Evolutionary conservation across 1,284 basidiomycete species (phyloP).

Genomic region (Naganishia cerealis): DNA sequence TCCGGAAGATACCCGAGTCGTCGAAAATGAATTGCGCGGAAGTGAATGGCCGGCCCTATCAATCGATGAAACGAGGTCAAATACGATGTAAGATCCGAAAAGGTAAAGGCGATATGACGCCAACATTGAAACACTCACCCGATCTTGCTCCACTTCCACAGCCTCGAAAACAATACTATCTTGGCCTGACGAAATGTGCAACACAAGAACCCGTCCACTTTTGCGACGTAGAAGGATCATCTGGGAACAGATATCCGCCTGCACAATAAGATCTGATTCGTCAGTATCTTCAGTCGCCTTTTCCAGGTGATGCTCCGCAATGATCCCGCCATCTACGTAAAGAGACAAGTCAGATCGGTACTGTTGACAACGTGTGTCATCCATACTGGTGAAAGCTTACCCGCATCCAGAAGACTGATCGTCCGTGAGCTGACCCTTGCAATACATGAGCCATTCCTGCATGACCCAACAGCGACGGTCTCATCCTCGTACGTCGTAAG

Average conservation of each 20-base stretch:
- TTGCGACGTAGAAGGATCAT: not conserved
- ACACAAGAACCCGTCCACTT: constrained; percentile 6
- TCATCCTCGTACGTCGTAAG: constrained; percentile 15
- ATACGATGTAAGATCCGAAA: not conserved
- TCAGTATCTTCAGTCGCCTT: not conserved
- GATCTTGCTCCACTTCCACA: not conserved
- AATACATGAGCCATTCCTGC: not conserved
- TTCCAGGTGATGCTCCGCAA: constrained; percentile 5
- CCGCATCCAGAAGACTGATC: constrained; percentile 7
- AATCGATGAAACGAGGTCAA: not conserved
- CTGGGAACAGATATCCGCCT: not conserved
- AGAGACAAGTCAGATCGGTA: not conserved
- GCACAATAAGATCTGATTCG: constrained; percentile 5
- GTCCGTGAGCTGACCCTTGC: constrained; percentile 8
- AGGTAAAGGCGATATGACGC: not conserved
- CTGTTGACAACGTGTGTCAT: not conserved
- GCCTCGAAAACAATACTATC: constrained; percentile 3
- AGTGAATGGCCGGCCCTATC: constrained; percentile 15
- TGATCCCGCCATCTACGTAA: not conserved
- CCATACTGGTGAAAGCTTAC: not conserved
- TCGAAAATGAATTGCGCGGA: constrained; percentile 8
- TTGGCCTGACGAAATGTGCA: not conserved
- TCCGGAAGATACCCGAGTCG: not conserved
- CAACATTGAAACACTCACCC: not conserved
- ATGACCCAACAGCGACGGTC: constrained; percentile 6